Conservation (phyloP, 1,139 yeast genomes). For the Yamadazyma mexicana region DNA sequence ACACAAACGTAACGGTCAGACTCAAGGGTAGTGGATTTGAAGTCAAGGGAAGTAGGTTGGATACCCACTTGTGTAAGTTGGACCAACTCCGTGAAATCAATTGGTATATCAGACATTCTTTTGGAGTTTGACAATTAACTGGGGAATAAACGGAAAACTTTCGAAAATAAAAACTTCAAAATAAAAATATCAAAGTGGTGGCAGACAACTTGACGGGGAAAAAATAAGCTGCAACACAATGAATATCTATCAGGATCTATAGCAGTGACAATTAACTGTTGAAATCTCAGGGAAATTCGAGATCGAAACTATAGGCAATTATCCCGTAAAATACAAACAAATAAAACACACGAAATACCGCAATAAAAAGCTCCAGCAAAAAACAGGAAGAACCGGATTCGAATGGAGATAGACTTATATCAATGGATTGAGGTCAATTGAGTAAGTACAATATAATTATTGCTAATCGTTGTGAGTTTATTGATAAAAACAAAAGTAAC, state of each 20-base stretch:
- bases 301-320: no score
- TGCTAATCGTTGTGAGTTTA: not conserved
- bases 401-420: not conserved
- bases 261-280: not conserved
- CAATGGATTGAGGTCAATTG: slow-evolving; percentile 1
- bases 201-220: no score
- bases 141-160: not conserved
- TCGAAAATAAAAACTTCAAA: not conserved
- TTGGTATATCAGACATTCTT: slow-evolving; percentile 71
- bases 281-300: not conserved
- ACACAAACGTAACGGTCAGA: slow-evolving; percentile 89
- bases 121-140: not conserved
- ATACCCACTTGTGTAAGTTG: slow-evolving; percentile 84
- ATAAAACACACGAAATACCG: not conserved
- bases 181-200: no score
- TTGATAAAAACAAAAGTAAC: not conserved
- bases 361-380: not conserved
- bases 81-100: slow-evolving; percentile 93
- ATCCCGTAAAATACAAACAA: not conserved
- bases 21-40: slow-evolving; percentile 91
- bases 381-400: not conserved
- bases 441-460: not conserved
- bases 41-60: slow-evolving; percentile 81
- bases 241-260: not conserved
- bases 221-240: not conserved